A percentile compares a stretch with the other conserved stretches of the same genome.
These are phyloP conservation scores for Trypanosoma rangeli DNA, from an alignment of 208 protist genomes.

Conservation along the genomic window DNA sequence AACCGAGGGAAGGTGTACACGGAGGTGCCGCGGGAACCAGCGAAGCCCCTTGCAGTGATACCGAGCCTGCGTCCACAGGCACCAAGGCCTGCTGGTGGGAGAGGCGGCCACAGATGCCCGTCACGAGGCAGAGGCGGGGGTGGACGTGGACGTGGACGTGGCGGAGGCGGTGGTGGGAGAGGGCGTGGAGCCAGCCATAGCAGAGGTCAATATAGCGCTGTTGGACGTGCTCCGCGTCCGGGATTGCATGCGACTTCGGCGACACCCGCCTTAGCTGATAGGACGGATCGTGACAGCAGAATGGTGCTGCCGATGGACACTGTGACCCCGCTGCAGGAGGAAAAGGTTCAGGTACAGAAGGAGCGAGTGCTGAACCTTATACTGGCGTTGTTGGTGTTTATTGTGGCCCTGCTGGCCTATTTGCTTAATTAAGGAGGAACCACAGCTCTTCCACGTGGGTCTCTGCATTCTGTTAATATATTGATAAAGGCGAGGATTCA, in stretches of 20 bases:
- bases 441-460: not conserved
- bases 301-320: not conserved
- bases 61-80: constrained; percentile 53
- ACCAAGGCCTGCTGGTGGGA: constrained; percentile 1
- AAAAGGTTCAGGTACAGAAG: constrained; percentile 14
- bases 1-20: constrained; percentile 49
- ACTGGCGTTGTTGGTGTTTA: constrained; percentile 34
- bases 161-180: constrained; percentile 8
- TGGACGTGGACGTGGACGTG: constrained; percentile 18
- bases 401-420: constrained; percentile 22
- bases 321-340: constrained; percentile 1
- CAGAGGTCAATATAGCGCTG: not conserved
- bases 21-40: constrained; percentile 52
- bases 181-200: not conserved
- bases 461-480: not conserved
- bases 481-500: not conserved
- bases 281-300: not conserved
- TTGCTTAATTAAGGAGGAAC: constrained; percentile 15
- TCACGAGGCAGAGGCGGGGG: constrained; percentile 17
- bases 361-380: constrained; percentile 34
- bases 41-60: constrained; percentile 49
- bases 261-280: constrained; percentile 2
- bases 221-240: not conserved
- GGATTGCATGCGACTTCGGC: constrained; percentile 3
- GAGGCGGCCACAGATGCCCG: constrained; percentile 29